A percentile compares a stretch with the other conserved stretches of the same genome.
These are phyloP conservation scores for Naegleria lovaniensis DNA, from an alignment of 208 protist species.

Conservation along the genomic window DNA sequence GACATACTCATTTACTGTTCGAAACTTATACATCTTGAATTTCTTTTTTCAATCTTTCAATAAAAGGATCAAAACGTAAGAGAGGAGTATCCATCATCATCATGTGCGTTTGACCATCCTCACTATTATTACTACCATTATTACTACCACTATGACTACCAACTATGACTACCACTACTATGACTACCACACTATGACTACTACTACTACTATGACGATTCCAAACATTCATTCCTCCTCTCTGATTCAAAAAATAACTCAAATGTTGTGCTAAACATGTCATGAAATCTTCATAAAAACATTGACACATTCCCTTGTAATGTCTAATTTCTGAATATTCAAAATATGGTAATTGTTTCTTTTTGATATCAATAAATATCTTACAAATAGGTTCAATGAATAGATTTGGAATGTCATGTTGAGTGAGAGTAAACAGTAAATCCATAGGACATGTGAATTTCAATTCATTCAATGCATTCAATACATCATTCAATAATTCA, in stretches of 20 bases:
- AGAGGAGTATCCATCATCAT: too few species aligned
- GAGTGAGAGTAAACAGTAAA: neutral
- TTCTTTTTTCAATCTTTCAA: neutral
- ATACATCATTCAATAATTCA: constrained; percentile 18
- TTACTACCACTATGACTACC: too few species aligned
- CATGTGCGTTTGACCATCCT: too few species aligned
- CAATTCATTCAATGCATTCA: constrained; percentile 6
- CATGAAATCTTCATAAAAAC: neutral
- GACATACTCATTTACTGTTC: too few species aligned
- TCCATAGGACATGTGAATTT: neutral
- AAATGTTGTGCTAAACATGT: neutral
- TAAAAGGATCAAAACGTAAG: neutral
- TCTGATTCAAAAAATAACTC: neutral
- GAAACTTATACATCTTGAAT: neutral
- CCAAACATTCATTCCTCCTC: too few species aligned
- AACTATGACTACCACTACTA: too few species aligned
- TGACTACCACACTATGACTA: too few species aligned
- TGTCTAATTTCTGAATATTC: neutral
- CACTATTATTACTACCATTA: too few species aligned
- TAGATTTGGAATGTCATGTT: neutral
- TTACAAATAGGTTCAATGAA: neutral
- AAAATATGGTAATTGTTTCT: neutral
- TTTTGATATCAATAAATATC: neutral
- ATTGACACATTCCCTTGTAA: neutral
- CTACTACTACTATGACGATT: neutral